A percentile compares a stretch with the other conserved stretches of the same genome.
These are phyloP conservation scores for Stemphylium vesicarium DNA, from an alignment of 2,329 filamentous ascomycete genomes.

Conservation along the genomic window DNA sequence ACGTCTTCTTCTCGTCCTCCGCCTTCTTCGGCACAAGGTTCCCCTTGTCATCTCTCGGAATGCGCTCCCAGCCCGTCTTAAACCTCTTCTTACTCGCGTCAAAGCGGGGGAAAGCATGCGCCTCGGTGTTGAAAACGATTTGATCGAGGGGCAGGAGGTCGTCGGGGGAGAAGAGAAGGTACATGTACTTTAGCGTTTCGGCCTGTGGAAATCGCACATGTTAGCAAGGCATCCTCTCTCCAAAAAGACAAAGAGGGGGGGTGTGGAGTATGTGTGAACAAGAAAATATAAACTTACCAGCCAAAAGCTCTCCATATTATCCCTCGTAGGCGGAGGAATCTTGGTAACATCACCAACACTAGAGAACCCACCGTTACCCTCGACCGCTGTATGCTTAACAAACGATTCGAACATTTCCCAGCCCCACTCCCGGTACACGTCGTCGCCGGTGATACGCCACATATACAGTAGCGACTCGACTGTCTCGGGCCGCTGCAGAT, in stretches of 20 bases:
- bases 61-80: conserved; percentile 80
- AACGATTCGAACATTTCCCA: conserved; percentile 99
- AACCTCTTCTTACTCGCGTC: conserved; percentile 75
- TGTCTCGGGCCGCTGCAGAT: conserved; percentile 93
- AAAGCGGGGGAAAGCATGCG: conserved; percentile 87
- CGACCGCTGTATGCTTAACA: conserved; percentile 80
- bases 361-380: conserved; percentile 80
- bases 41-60: conserved; percentile 58
- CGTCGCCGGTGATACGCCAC: conserved; percentile 95
- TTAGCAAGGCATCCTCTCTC: not conserved
- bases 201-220: conserved; percentile 60
- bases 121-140: conserved; percentile 95
- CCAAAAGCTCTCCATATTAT: conserved; percentile 99
- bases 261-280: not conserved
- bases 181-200: conserved; percentile 97
- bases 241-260: not conserved
- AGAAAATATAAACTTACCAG: conserved; percentile 64
- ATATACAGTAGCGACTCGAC: conserved; percentile 98
- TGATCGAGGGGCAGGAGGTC: conserved; percentile 84
- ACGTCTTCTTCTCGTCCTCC: conserved; percentile 4
- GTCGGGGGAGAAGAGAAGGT: conserved; percentile 85
- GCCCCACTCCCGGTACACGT: conserved; percentile 90
- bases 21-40: conserved; percentile 30
- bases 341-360: conserved; percentile 76
- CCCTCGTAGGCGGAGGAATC: conserved; percentile 71